Conservation (phyloP, 768 basidiomycete species). For the Hypholoma fasciculare region DNA sequence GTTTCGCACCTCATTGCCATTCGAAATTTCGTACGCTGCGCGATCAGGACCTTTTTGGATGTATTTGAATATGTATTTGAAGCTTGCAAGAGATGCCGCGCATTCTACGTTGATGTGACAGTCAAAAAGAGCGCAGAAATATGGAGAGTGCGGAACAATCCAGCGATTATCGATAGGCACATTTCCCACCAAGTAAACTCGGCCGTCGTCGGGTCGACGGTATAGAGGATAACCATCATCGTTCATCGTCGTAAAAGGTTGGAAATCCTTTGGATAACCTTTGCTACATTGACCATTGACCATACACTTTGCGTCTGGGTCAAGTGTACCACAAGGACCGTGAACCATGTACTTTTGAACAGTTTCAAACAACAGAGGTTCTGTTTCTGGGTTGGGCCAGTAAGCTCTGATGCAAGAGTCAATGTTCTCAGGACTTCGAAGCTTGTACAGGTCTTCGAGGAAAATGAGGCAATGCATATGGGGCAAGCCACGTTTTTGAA, state of each 20-base stretch:
- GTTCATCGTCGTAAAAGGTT: conserved; percentile 29
- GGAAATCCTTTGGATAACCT: conserved; percentile 41
- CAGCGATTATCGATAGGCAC: conserved; percentile 33
- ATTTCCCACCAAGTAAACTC: conserved; percentile 18
- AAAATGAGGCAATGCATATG: conserved; percentile 54
- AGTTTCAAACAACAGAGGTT: conserved; percentile 39
- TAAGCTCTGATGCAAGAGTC: conserved; percentile 40
- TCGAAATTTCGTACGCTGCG: conserved; percentile 16
- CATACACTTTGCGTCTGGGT: conserved; percentile 45
- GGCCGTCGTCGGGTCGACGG: conserved; percentile 33
- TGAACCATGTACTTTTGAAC: conserved; percentile 47
- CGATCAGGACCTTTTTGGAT: too few relatives aligned
- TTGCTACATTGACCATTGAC: conserved; percentile 41
- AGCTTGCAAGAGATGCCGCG: neutral
- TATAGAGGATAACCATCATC: conserved; percentile 44
- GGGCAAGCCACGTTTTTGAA: conserved; percentile 57
- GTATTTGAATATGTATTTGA: conserved; percentile 18
- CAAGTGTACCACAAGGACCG: conserved; percentile 45
- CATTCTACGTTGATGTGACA: conserved; percentile 14
- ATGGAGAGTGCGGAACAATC: conserved; percentile 43
- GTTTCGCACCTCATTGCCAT: conserved; percentile 35
- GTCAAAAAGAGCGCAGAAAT: conserved; percentile 31
- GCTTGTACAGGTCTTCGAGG: conserved; percentile 30
- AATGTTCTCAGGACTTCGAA: conserved; percentile 35
- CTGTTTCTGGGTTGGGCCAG: conserved; percentile 38